Evolutionary conservation across 164 flowering plant species (phyloP).

Genomic region (Aristolochia californica): DNA sequence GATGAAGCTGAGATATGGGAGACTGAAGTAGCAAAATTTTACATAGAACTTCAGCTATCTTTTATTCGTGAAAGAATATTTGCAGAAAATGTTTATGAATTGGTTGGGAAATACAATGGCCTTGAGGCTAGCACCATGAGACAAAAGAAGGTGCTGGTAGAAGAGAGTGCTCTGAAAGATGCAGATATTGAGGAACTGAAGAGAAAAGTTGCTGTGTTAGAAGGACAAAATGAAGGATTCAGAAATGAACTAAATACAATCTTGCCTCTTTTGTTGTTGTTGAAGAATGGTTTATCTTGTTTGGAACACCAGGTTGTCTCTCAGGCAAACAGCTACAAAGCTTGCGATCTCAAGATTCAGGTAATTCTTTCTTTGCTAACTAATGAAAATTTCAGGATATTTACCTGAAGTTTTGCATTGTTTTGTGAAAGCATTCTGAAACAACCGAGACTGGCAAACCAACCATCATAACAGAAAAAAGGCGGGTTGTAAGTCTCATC

Average conservation of each 20-base stretch:
- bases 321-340: constrained; percentile 16
- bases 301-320: constrained; percentile 43
- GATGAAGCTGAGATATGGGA: constrained; percentile 61
- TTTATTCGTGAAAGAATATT: constrained; percentile 25
- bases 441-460: too few relatives aligned
- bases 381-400: too few relatives aligned
- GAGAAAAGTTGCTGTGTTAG: constrained; percentile 35
- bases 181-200: constrained; percentile 41
- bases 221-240: constrained; percentile 41
- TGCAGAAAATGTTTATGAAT: constrained; percentile 56
- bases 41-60: constrained; percentile 41
- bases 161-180: constrained; percentile 28
- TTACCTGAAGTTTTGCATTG: too few relatives aligned
- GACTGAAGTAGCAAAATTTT: constrained; percentile 58
- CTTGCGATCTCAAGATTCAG: constrained; percentile 21
- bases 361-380: constrained; percentile 20
- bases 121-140: constrained; percentile 21
- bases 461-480: too few relatives aligned
- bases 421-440: too few relatives aligned
- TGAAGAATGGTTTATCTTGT: constrained; percentile 39
- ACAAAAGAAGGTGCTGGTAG: constrained; percentile 2
- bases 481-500: not conserved
- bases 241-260: constrained; percentile 44
- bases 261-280: constrained; percentile 38
- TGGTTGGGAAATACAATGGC: constrained; percentile 35